Evolutionary conservation across 257 asterid species (phyloP), one percentile per base, ranked within the genome.

Genomic region (Nicotiana noctiflora): DNA sequence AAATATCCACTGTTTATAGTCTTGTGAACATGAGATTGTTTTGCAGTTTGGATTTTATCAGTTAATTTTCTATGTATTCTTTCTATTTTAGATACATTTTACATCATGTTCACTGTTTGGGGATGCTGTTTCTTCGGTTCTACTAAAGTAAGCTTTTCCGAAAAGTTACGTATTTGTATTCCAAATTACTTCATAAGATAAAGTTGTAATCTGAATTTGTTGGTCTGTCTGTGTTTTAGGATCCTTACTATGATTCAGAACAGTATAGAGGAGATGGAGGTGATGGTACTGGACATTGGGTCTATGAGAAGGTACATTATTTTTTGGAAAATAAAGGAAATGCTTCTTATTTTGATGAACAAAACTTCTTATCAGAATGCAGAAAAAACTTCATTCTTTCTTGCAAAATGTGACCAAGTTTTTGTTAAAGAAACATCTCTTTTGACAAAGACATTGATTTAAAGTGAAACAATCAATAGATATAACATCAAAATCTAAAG

Each of bases 61-160:
- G 13, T 67, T 66, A 14, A 49, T 65, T 82, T 19, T 63, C 37
- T 5, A 10, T 40, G 12, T 40, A 40, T 40, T 40, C 12, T 82
- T 57, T 46, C 13, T 68, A 64, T 25, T 9, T 15, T 80, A 93
- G 97, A 93, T 83, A 90, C 94, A 49, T 83, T 92, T 37, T 93
- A 93, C 89, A 88, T 88, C 82, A 93, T 92, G 98, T 93, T 93
- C 88, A 93, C 97, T 52, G 76, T 86, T 80, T 93, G 98, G 97
- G 98, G 98, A 51, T 93, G 98, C 78, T 91, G 96, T 60, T 93
- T 93, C 91, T 93, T 92, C 83, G 96, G 94, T 81, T 82, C 98
- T 31, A 76, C 85, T 25, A 93, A 91, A 87, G 98, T 93, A 83
- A 75, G 61, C 18, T 19, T 46, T 82, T 75, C 25, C 9, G 9